A percentile compares a stretch with the other conserved stretches of the same genome.
Evolutionary conservation across 352 stramenopile genomes (phyloP).

Genomic region (Aphanomyces cochlioides): DNA sequence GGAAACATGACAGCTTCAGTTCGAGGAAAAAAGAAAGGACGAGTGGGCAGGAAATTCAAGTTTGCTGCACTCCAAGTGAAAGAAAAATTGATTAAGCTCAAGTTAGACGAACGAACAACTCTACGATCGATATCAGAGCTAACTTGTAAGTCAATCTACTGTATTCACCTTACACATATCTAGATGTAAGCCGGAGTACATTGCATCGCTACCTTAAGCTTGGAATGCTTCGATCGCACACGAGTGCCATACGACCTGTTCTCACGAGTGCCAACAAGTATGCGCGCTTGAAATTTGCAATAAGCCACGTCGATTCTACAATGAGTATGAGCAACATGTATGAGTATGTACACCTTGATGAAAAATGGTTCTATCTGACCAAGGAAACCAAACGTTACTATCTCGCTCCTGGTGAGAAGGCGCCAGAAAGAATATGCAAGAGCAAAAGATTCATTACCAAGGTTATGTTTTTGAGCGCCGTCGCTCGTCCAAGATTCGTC

Average conservation of each 20-base stretch:
- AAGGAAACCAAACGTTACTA: conserved; percentile 37
- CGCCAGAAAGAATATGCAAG: conserved; percentile 8
- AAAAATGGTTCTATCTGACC: conserved; percentile 44
- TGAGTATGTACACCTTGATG: neutral
- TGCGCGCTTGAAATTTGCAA: neutral
- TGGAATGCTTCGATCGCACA: neutral
- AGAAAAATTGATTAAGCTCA: neutral
- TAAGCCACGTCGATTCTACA: neutral
- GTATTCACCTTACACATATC: neutral
- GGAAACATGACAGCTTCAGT: neutral
- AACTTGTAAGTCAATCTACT: neutral
- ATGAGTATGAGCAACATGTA: neutral
- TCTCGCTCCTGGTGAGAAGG: conserved; percentile 15
- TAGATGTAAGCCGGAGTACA: neutral
- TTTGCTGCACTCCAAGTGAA: neutral
- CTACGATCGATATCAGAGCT: neutral
- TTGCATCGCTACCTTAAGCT: neutral
- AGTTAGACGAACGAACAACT: neutral
- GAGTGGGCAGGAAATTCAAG: neutral
- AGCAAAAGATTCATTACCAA: conserved; percentile 33
- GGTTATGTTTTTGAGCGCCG: conserved; percentile 46
- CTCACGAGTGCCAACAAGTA: neutral
- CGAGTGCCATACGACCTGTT: neutral
- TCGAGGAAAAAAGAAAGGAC: neutral
- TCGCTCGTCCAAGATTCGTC: conserved; percentile 45